Base-by-base conservation (phyloP, 805 yeast genomes). In the Suhomyces xylopsoci region DNA sequence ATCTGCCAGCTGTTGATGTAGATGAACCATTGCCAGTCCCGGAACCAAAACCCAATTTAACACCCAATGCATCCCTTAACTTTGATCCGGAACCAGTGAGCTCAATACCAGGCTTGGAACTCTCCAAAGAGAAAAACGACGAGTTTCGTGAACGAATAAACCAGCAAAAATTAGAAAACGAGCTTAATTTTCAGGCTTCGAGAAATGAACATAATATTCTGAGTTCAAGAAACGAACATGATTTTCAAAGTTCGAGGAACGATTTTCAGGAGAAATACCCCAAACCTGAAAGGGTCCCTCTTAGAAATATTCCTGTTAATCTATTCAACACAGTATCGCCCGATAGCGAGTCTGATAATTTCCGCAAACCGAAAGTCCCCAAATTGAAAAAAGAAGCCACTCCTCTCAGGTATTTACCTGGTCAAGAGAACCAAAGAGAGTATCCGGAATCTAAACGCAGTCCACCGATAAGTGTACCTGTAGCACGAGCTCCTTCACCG, bases 281-380 rank as follows among this genome's bases (percentile, higher is more conserved):
- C 15, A 15, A 47, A 10, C n/a, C 36, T n/a, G 20, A 47, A 51
- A 20, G 64, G 40, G 51, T 53, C 36, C 70, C 70, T 7, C 55
- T 65, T 43, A 49, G 45, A 38, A 55, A 56, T 45, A 53, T 66
- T 7, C 52, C 64, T 2, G 43, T 51, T 4, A 57, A 45, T 44
- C 47, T 51, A 25, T 43, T 60, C 25, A 67, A 66, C 40, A 43
- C 45, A 17, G 58, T 55, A 8, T 20, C 20, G 24, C 42, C 24
- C 17, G 30, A 10, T 20, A 7, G 15, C 24, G 49, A 47, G 4
- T 20, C 36, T 2, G 68, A 64, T 43, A 59, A 53, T n/a, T 72
- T 73, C 53, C 60, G 75, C 36, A 73, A 70, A 50, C 78, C 78
- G 0, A 67, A 62, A 50, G 22, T 59, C 6, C 73, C 71, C 5